A percentile compares a stretch with the other conserved stretches of the same genome.
Evolutionary conservation across 2,329 filamentous ascomycete genomes (phyloP).

Genomic region (Macrophomina pseudophaseolina): DNA sequence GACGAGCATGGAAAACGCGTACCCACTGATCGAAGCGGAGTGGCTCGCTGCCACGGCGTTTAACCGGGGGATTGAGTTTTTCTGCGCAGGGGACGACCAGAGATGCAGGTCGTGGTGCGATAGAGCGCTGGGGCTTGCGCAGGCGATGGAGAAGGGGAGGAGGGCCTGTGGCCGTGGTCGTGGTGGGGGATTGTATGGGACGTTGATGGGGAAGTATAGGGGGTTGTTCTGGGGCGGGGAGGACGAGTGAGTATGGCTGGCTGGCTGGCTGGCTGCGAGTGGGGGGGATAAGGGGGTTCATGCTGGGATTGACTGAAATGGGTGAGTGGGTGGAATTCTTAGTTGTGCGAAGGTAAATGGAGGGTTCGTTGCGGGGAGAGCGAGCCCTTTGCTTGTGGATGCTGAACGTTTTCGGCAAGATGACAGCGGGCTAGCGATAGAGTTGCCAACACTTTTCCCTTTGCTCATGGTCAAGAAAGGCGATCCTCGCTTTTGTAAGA

Average conservation of each 20-base stretch:
- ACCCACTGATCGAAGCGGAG: constrained; percentile 72
- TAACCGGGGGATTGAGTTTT: constrained; percentile 74
- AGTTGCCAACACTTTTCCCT: no score
- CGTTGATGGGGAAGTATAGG: constrained; percentile 3
- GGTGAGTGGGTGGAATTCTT: no score
- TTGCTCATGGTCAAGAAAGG: no score
- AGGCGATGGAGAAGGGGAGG: constrained; percentile 1
- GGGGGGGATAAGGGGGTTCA: neutral
- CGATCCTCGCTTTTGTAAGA: no score
- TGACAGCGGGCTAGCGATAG: no score
- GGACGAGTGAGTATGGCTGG: neutral
- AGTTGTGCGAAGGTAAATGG: no score
- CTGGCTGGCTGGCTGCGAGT: neutral
- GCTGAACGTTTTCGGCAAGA: no score
- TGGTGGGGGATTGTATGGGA: neutral
- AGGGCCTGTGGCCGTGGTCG: neutral
- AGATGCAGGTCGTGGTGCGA: constrained; percentile 66
- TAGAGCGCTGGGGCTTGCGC: constrained; percentile 66
- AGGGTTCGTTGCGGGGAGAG: no score
- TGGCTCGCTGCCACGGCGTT: constrained; percentile 75
- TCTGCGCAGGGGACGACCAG: constrained; percentile 60
- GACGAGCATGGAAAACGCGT: constrained; percentile 41
- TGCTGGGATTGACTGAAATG: no score
- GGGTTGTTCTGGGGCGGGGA: neutral
- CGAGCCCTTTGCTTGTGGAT: no score